Evolutionary conservation across 2,329 filamentous ascomycete species (phyloP).

Genomic region (Talaromyces verruculosus): DNA sequence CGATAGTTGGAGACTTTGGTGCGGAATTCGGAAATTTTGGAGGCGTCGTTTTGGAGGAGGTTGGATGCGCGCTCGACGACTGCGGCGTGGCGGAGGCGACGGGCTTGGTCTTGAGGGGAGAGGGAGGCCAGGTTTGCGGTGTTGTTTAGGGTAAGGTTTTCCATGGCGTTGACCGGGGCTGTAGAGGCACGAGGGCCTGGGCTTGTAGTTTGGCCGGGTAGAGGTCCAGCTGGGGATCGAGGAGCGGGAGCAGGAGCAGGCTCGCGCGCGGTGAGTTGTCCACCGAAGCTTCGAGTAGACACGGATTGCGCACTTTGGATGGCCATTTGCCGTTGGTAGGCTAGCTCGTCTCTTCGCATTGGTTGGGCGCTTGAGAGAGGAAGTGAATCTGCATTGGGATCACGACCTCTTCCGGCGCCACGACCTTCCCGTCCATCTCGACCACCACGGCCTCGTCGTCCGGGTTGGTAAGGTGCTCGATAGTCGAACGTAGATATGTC

Average conservation of each 20-base stretch:
- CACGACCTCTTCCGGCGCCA: slow-evolving; percentile 68
- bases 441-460: slow-evolving; percentile 48
- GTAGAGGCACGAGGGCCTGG: slow-evolving; percentile 28
- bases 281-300: slow-evolving; percentile 78
- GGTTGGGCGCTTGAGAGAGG: slow-evolving; percentile 76
- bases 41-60: slow-evolving; percentile 72
- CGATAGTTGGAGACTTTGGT: slow-evolving; percentile 76
- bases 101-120: slow-evolving; percentile 76
- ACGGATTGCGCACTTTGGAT: slow-evolving; percentile 85
- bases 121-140: slow-evolving; percentile 43
- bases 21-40: slow-evolving; percentile 77
- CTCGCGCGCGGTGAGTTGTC: slow-evolving; percentile 66
- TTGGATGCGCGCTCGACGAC: slow-evolving; percentile 83
- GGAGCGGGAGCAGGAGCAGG: slow-evolving; percentile 39
- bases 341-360: slow-evolving; percentile 79
- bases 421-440: slow-evolving; percentile 57
- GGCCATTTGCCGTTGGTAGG: slow-evolving; percentile 87
- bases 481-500: slow-evolving; percentile 86
- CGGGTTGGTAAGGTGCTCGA: slow-evolving; percentile 66
- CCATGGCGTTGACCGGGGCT: slow-evolving; percentile 45
- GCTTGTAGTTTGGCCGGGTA: slow-evolving; percentile 30
- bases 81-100: slow-evolving; percentile 73
- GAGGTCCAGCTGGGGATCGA: slow-evolving; percentile 45
- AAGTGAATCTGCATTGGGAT: slow-evolving; percentile 80
- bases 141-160: slow-evolving; percentile 51